Evolutionary conservation across 768 basidiomycete species (phyloP), one percentile per base, ranked within the genome.

Genomic region (Mrakia blollopis): DNA sequence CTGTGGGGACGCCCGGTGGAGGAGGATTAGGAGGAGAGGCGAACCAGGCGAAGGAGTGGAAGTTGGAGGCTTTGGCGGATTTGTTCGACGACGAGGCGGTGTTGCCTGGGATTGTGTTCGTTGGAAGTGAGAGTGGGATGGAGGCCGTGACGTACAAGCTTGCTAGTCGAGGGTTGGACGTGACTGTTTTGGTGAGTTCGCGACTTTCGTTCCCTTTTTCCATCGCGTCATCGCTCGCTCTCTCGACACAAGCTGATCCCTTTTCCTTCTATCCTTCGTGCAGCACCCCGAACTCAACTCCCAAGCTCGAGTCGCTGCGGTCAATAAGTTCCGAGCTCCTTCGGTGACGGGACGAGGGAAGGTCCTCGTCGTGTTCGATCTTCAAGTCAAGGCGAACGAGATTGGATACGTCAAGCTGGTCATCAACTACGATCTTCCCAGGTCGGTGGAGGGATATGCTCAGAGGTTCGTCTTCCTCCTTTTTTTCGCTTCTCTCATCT

Each of bases 251-350:
- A n/a, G n/a, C n/a, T n/a, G n/a, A n/a, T 73, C n/a, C 61, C 70
- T 16, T 63, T 5, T 16, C 79, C 62, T n/a, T n/a, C 73, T 8
- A 79, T 79, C 78, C 78, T 54, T 78, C 78, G 2, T 74, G 30
- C 78, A 96, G 93, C 93, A 95, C 80, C 89, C 91, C n/a, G 94
- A 96, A 81, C 95, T 98, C 92, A 92, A 90, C 79, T 86, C 90
- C 18, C 89, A 89, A 37, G 89, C 91, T 23, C 92, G 93, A 80
- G 81, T 92, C 80, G 91, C 91, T 37, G 90, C 91, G 21, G 82
- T 98, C 83, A 90, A 91, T 86, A 92, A 94, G 83, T 94, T 95
- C 80, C 63, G 79, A 62, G 74, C 57, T 13, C 79, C 80, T 7
- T 62, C 76, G 32, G 68, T 73, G 52, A 57, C 54, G 18, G 79